These are phyloP conservation scores for Phlebiopsis flavidoalba DNA, from an alignment of 768 basidiomycete genomes.

Conservation along the genomic window DNA sequence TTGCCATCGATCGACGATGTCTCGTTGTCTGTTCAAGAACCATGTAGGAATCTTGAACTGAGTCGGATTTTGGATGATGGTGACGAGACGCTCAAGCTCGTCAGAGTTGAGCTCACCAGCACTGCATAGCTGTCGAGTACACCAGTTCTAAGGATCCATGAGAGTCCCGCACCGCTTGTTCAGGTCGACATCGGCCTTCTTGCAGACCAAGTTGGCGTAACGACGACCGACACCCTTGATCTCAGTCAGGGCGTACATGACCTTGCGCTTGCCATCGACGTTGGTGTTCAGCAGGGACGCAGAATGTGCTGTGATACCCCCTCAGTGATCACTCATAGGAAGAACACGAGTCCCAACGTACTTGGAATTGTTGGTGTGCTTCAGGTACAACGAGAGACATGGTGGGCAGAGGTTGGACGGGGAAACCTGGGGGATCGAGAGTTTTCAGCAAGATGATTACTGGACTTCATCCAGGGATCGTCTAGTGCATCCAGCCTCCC, in stretches of 20 bases:
- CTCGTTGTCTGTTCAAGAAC: slow-evolving; percentile 99
- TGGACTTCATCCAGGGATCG: slow-evolving; percentile 6
- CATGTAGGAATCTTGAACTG: slow-evolving; percentile 99
- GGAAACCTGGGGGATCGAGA: not conserved
- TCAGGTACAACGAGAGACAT: slow-evolving; percentile 99
- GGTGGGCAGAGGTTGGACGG: slow-evolving; percentile 17
- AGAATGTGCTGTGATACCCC: slow-evolving; percentile 77
- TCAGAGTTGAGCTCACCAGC: slow-evolving; percentile 99
- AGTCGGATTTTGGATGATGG: slow-evolving; percentile 98
- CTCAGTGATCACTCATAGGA: slow-evolving; percentile 1
- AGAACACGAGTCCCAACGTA: slow-evolving; percentile 26
- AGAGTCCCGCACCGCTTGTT: slow-evolving; percentile 80
- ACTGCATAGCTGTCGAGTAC: slow-evolving; percentile 35
- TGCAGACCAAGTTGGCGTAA: slow-evolving; percentile 98
- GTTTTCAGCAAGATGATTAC: not conserved
- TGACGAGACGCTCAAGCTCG: slow-evolving; percentile 97
- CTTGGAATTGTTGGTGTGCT: slow-evolving; percentile 93
- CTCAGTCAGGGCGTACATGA: slow-evolving; percentile 99
- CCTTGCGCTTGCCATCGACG: slow-evolving; percentile 98
- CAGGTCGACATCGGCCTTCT: slow-evolving; percentile 99
- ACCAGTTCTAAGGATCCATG: not conserved
- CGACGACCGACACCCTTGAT: slow-evolving; percentile 99
- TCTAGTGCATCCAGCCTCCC: slow-evolving; percentile 10
- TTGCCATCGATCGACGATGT: slow-evolving; percentile 96
- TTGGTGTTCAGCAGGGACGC: slow-evolving; percentile 99